phyloP scores from a whole-genome alignment of 2,329 filamentous ascomycete genomes.

The Exophiala alcalophila region DNA sequence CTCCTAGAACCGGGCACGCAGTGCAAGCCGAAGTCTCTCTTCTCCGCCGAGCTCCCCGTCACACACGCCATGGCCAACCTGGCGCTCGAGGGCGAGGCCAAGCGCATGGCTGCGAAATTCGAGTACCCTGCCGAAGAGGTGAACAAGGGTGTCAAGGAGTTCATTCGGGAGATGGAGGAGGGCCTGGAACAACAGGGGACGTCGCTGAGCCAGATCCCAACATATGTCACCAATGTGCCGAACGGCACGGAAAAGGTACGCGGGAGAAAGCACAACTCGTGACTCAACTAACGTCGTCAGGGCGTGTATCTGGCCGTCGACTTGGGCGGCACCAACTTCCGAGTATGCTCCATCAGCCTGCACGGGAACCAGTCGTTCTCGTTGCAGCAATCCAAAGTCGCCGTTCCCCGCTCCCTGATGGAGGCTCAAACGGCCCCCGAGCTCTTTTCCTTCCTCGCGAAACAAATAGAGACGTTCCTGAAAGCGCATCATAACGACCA shows the following conservation, averaged over 20 bases:
- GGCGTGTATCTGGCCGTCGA: slow-evolving; percentile 95
- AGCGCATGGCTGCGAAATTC: slow-evolving; percentile 78
- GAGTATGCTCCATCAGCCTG: slow-evolving; percentile 90
- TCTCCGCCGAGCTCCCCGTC: slow-evolving; percentile 27
- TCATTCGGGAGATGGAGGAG: slow-evolving; percentile 82
- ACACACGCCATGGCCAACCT: slow-evolving; percentile 29
- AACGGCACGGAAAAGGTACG: slow-evolving; percentile 98
- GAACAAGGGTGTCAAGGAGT: slow-evolving; percentile 78
- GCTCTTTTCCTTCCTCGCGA: slow-evolving; percentile 87
- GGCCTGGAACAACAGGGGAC: slow-evolving; percentile 74
- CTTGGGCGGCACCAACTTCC: slow-evolving; percentile 96
- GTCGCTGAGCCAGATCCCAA: slow-evolving; percentile 91
- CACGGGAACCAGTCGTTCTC: slow-evolving; percentile 95
- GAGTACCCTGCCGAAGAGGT: slow-evolving; percentile 76
- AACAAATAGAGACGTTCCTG: slow-evolving; percentile 87
- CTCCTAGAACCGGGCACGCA: slow-evolving; percentile 30
- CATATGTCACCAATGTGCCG: slow-evolving; percentile 91
- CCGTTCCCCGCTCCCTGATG: slow-evolving; percentile 89
- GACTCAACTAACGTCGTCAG: slow-evolving; percentile 46
- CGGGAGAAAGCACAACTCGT: slow-evolving; percentile 19
- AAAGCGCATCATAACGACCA: slow-evolving; percentile 83
- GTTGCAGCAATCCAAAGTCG: slow-evolving; percentile 86
- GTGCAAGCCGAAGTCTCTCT: slow-evolving; percentile 30
- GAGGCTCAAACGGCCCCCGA: slow-evolving; percentile 78
- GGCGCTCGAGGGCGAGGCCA: slow-evolving; percentile 64